Evolutionary conservation across 139 green algal genomes (phyloP).

Genomic region (Coccomyxa sp.): DNA sequence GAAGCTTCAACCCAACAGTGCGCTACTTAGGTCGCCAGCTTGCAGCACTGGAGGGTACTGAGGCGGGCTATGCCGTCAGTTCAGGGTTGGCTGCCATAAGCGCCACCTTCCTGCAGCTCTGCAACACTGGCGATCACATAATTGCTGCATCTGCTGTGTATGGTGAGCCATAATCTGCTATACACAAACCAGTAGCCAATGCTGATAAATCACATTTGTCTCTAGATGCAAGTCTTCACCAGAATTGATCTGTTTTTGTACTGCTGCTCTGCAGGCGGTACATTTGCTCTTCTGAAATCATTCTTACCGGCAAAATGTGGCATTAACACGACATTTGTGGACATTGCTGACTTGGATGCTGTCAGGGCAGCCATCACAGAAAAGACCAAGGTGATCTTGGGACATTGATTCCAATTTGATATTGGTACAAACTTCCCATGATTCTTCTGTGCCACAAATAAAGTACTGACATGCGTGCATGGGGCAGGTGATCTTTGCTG

Average conservation of each 20-base stretch:
- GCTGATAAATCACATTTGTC: background rate
- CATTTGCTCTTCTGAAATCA: constrained; percentile 47
- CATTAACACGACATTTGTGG: constrained; percentile 62
- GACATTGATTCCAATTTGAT: too few relatives aligned
- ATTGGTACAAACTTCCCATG: too few relatives aligned
- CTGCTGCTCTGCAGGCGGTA: constrained; percentile 41
- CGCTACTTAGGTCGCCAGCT: constrained; percentile 49
- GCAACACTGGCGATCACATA: constrained; percentile 66
- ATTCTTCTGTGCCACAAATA: background rate
- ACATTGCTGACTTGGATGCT: constrained; percentile 49
- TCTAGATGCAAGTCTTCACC: background rate
- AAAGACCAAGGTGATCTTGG: constrained; percentile 31
- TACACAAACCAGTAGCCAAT: background rate
- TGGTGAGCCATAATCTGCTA: constrained; percentile 9
- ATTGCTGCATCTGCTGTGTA: constrained; percentile 54
- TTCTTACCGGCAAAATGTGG: constrained; percentile 57
- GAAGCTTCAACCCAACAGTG: constrained; percentile 63
- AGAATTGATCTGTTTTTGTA: background rate
- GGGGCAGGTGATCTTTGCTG: constrained; percentile 52
- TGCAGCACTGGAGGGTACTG: constrained; percentile 60
- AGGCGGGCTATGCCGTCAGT: constrained; percentile 51
- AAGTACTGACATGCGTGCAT: background rate
- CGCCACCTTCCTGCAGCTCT: constrained; percentile 49
- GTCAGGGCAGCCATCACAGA: constrained; percentile 38
- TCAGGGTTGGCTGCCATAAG: constrained; percentile 67